Base-by-base conservation (phyloP, 2,329 filamentous ascomycete genomes). In the Cylindrodendrum hubeiense region DNA sequence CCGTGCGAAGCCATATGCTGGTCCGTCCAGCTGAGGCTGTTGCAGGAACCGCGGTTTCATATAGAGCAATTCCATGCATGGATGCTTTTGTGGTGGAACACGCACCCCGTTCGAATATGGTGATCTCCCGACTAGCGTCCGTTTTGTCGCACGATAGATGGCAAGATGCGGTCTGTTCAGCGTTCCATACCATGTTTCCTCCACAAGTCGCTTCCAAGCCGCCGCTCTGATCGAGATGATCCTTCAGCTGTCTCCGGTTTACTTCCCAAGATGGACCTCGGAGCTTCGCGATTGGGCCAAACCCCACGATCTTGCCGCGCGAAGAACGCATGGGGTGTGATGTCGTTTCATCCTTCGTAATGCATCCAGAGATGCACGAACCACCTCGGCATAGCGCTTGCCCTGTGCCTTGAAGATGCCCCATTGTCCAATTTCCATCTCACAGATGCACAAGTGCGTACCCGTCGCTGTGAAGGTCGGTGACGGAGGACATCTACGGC, bases 21-120 rank as follows among this genome's bases (percentile, higher is more conserved):
- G 34, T 34, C 34, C 24, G 24, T 43, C 37, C 33, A 49, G 46
- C 67, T 43, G 51, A 39, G 37, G 37, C 37, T 39, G 37, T 39
- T 39, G 37, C 37, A 50, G 56, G 60, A 60, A 59, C 63, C 51
- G 63, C 28, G 9, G 71, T 73, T 73, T 73, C 71, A 73, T 58
- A 47, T 66, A 51, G 50, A 62, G 61, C 55, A 64, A 51, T 46
- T 53, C 44, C 46, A 56, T 60, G 55, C 57, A 65, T 50, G 53
- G 60, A 19, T 52, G 26, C 46, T 52, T 30, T 65, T 57, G 59
- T 56, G n/a, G 50, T 56, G 49, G 58, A 64, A 64, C 59, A 71
- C 50, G 50, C 34, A 41, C 52, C 37, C 66, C 60, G 30, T 53
- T 53, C 62, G 66, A 62, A 57, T 41, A 34, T 60, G 59, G 63